Conservation (phyloP, 176 grass and related monocot species). For the Avena atlantica region DNA sequence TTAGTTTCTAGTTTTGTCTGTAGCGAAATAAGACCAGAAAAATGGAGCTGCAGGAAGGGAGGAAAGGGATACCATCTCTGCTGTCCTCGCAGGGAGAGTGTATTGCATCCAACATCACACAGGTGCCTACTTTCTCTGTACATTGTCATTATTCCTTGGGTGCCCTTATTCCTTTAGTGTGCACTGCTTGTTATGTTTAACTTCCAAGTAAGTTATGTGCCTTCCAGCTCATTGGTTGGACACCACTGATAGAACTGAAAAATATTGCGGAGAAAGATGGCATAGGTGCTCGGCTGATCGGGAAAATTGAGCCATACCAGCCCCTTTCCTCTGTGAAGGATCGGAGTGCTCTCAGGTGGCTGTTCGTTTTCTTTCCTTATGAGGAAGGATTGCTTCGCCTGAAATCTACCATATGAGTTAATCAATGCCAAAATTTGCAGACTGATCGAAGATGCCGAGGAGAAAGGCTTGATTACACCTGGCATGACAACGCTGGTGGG, state of each 20-base stretch:
- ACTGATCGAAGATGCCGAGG: constrained; percentile 96
- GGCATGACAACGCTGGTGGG: constrained; percentile 66
- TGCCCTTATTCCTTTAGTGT: constrained; percentile 5
- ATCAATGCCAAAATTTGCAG: constrained; percentile 39
- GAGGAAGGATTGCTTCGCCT: constrained; percentile 2
- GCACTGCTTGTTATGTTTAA: not conserved
- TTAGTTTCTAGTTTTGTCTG: constrained; percentile 18
- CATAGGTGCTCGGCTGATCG: constrained; percentile 65
- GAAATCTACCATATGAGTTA: not conserved
- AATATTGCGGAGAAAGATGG: constrained; percentile 66
- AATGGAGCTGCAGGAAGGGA: constrained; percentile 62
- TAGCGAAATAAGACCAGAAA: constrained; percentile 28
- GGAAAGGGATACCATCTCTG: constrained; percentile 68
- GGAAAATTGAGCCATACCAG: constrained; percentile 82
- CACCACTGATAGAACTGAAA: constrained; percentile 79
- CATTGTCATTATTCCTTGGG: not conserved
- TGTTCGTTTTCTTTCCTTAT: not conserved
- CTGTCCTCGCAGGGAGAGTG: constrained; percentile 63
- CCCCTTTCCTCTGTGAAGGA: constrained; percentile 88
- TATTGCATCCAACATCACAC: constrained; percentile 71
- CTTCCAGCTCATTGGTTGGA: constrained; percentile 88
- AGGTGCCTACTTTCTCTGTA: constrained; percentile 50
- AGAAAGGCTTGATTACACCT: constrained; percentile 77
- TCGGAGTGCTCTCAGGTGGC: constrained; percentile 74
- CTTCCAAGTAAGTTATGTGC: constrained; percentile 9